A percentile compares a stretch with the other conserved stretches of the same genome.
Conservation (phyloP, 768 basidiomycete species). For the Rhizopogon vesiculosus region DNA sequence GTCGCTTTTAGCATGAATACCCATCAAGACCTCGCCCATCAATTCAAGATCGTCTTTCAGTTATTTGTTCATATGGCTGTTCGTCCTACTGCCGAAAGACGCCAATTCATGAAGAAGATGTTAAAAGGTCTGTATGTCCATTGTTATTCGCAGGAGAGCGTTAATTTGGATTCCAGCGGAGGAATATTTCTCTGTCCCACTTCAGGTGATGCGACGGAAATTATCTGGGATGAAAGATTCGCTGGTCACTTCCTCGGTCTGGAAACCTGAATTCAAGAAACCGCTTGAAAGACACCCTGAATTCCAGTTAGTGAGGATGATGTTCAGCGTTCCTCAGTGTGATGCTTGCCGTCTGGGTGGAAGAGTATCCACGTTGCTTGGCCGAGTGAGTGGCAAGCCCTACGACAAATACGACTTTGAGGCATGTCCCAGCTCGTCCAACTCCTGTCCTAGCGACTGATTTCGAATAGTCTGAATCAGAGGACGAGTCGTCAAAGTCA, state of each 20-base stretch:
- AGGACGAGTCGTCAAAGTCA: constrained; percentile 19
- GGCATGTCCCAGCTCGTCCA: constrained; percentile 23
- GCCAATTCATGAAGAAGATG: constrained; percentile 50
- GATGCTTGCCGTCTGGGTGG: constrained; percentile 81
- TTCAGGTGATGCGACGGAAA: constrained; percentile 64
- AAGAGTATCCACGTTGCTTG: constrained; percentile 59
- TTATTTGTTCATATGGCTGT: constrained; percentile 82
- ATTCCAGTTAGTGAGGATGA: constrained; percentile 48
- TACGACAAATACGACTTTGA: constrained; percentile 73
- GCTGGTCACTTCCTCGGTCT: constrained; percentile 79
- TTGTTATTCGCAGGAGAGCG: background rate
- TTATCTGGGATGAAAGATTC: constrained; percentile 67
- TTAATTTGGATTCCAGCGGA: constrained; percentile 34
- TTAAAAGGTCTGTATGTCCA: constrained; percentile 35
- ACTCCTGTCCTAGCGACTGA: background rate
- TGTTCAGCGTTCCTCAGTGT: constrained; percentile 59
- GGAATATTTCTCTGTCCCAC: constrained; percentile 71
- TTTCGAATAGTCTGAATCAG: constrained; percentile 4
- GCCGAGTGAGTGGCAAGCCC: constrained; percentile 57
- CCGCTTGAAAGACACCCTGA: constrained; percentile 63
- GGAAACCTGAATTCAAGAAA: constrained; percentile 67
- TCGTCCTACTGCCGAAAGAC: constrained; percentile 44
- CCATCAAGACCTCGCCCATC: constrained; percentile 69
- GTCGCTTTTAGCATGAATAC: constrained; percentile 76
- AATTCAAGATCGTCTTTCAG: constrained; percentile 88